A percentile compares a stretch with the other conserved stretches of the same genome.
These are phyloP conservation scores for Lactarius hatsudake DNA, from an alignment of 768 basidiomycete genomes.

Conservation along the genomic window DNA sequence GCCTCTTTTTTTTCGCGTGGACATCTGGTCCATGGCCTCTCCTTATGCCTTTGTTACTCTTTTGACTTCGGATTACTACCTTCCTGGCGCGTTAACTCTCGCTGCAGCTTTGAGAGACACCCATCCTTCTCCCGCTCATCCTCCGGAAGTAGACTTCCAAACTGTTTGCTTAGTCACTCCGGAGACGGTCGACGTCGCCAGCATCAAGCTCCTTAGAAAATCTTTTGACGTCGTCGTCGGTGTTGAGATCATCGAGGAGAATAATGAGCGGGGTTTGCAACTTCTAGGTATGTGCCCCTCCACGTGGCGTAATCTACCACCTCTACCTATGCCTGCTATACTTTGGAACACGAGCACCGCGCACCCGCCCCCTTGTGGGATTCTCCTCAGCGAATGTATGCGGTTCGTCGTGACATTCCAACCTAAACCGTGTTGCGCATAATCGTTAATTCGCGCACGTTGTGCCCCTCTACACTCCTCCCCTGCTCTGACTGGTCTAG, in stretches of 20 bases:
- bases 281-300: constrained; percentile 69
- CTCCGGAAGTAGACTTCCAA: constrained; percentile 66
- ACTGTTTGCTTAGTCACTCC: constrained; percentile 93
- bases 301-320: neutral
- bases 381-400: neutral
- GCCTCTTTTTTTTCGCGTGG: constrained; percentile 18
- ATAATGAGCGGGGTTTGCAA: constrained; percentile 61
- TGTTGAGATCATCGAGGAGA: constrained; percentile 81
- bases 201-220: constrained; percentile 74
- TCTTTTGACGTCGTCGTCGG: constrained; percentile 86
- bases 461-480: neutral
- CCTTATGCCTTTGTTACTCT: constrained; percentile 88
- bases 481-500: neutral
- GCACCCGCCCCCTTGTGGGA: neutral
- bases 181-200: constrained; percentile 81
- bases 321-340: constrained; percentile 3
- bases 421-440: neutral
- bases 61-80: constrained; percentile 87
- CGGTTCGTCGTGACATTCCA: neutral
- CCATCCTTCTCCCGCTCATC: constrained; percentile 56
- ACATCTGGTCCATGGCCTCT: constrained; percentile 49
- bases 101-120: constrained; percentile 81
- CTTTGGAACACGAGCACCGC: neutral
- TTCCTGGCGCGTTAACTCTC: constrained; percentile 87
- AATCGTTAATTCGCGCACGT: neutral